Base-by-base conservation (phyloP, 352 stramenopile genomes). In the Pythium grandisporangium region DNA sequence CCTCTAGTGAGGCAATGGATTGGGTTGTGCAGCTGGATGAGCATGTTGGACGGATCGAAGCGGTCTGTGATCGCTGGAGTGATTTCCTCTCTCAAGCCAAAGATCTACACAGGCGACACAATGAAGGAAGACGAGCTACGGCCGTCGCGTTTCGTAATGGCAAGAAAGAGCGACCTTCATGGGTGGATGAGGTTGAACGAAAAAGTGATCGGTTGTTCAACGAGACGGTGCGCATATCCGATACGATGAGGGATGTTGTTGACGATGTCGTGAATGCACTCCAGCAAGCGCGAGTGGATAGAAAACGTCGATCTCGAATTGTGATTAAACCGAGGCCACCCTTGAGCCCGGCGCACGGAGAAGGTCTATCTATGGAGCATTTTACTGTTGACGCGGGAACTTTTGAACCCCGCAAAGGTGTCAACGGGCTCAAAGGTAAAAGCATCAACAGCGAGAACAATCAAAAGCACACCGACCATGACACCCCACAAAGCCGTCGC, bases 171-270 rank as follows among this genome's bases (percentile, higher is more conserved):
- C 58, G 55, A 14, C 70, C 68, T 11, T 34, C 44, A 6, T 87
- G 73, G 73, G 69, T 68, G 29, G 56, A 73, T 27, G 66, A 78
- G 13, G 48, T 87, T 4, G 66, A 84, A 44, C 65, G 66, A 14
- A 82, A 76, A 30, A 77, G 69, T 24, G 56, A 43, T 23, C 59
- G 59, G 3, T 58, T 84, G 24, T 48, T 84, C 30, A 63, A 48
- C 10, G 71, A 84, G 37, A 70, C 58, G 8, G 53, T 79, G 21
- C 67, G 66, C n/a, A 51, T 84, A 12, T 82, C 67, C 1, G 66
- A 81, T 25, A 45, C 56, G 7, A 71, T 86, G 50, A 54, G 56
- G 1, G 65, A 72, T n/a, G 56, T 73, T 5, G 63, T 78, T 2
- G 64, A 70, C 35, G 69, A 77, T 35, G 61, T 80, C 17, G 48